phyloP scores from a whole-genome alignment of 352 stramenopile genomes.

The Phytophthora tubulina region DNA sequence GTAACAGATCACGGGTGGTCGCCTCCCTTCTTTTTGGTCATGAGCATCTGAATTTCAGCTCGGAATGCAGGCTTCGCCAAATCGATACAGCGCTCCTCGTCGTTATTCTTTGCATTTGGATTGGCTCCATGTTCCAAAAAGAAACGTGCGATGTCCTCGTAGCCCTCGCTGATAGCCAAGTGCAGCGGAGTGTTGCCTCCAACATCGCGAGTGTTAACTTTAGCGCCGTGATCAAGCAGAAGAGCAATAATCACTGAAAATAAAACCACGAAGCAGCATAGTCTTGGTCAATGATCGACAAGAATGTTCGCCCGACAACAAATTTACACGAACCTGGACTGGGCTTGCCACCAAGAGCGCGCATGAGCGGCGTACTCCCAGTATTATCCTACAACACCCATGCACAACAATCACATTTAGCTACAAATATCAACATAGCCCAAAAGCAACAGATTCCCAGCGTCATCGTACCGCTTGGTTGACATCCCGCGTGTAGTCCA shows the following conservation, averaged over 20 bases:
- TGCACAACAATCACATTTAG: neutral
- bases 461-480: conserved; percentile 59
- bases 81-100: conserved; percentile 64
- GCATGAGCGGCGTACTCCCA: conserved; percentile 70
- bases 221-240: conserved; percentile 71
- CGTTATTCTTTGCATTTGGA: conserved; percentile 64
- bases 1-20: neutral
- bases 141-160: conserved; percentile 69
- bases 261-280: neutral
- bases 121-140: conserved; percentile 70
- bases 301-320: neutral
- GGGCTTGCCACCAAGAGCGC: conserved; percentile 64
- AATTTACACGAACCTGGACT: conserved; percentile 49
- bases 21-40: conserved; percentile 31
- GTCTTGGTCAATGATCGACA: neutral
- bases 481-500: conserved; percentile 76
- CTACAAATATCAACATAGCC: neutral
- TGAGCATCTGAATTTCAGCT: conserved; percentile 49
- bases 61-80: conserved; percentile 60
- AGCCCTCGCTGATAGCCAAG: conserved; percentile 69
- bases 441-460: neutral
- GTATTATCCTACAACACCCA: conserved; percentile 55
- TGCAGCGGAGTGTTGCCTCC: conserved; percentile 78
- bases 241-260: conserved; percentile 63
- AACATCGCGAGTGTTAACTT: conserved; percentile 64